Base-by-base conservation (phyloP, 352 stramenopile species). In the Phytophthora sp. region DNA sequence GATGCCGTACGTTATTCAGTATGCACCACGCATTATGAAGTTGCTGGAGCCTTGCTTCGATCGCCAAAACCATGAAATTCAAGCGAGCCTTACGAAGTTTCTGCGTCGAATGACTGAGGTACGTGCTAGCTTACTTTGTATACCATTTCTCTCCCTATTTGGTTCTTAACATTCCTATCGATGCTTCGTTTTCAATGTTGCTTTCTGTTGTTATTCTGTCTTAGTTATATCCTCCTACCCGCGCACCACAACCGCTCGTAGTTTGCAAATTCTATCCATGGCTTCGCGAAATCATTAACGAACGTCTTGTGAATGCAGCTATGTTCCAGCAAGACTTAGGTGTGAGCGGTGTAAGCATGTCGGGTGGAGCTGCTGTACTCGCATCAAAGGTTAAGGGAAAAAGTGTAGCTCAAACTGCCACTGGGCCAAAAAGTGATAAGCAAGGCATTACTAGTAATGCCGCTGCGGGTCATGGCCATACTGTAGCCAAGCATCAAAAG, bases 1-100 rank as follows among this genome's bases (percentile, higher is more conserved):
- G 28, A 74, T 94, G 12, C 84, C 87, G 17, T 96, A 95, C 58
- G 82, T 95, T 15, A 77, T 96, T 26, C 87, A 96, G 65, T 95
- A 96, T 39, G 88, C 88, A 4, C 87, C 87, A 11, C 76, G 87
- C 27, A 92, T 96, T 35, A 95, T 96, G 87, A 96, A 96, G 71
- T 57, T 96, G 13, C 56, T 96, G 13, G 88, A 96, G 52, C 87
- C 88, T 24, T 96, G 88, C 62, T 96, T 96, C 62, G 87, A 95
- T 59, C 84, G 84, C 8, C 73, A 82, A n/a, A 92, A 93, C 46
- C 44, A 68, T 28, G 87, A 94, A 30, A 92, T 96, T 20, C 88
- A 96, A 62, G 45, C 69, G 0, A 79, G 74, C 34, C 60, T 96
- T 12, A 89, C 79, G 0, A 79, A 57, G 15, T 95, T 95, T 66